A percentile compares a stretch with the other conserved stretches of the same genome.
Evolutionary conservation across 805 yeast species (phyloP).

Genomic region (Candida sphagnicola): DNA sequence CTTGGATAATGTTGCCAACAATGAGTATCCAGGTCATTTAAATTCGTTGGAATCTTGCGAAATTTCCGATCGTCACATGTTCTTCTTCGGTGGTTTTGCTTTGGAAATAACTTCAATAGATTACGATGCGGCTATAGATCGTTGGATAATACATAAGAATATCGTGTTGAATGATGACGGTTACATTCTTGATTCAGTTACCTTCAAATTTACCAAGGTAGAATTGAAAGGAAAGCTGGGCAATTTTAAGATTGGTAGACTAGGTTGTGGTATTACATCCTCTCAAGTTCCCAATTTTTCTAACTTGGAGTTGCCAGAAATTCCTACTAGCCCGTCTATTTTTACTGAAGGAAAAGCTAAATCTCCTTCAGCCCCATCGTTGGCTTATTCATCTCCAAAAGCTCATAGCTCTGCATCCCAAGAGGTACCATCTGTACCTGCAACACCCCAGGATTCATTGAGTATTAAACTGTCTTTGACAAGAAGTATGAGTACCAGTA

Average conservation of each 20-base stretch:
- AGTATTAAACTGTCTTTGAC: background rate
- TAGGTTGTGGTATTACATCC: conserved; percentile 30
- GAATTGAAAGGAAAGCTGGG: conserved; percentile 15
- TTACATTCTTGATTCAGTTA: conserved; percentile 54
- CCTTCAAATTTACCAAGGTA: conserved; percentile 47
- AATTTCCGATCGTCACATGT: conserved; percentile 53
- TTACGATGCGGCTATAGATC: conserved; percentile 18
- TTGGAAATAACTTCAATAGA: conserved; percentile 19
- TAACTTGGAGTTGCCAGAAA: background rate
- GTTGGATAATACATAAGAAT: conserved; percentile 39
- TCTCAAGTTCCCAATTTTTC: background rate
- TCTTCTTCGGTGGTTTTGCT: conserved; percentile 70
- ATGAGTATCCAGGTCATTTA: conserved; percentile 45
- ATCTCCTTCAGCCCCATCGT: background rate
- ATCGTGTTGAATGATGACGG: conserved; percentile 49
- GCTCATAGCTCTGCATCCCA: no score
- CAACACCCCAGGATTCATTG: no score
- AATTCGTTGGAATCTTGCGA: conserved; percentile 45
- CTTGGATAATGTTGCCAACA: conserved; percentile 17
- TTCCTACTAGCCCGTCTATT: background rate
- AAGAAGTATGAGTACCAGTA: background rate
- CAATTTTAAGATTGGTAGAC: conserved; percentile 19
- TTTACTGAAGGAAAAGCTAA: background rate
- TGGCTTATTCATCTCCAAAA: background rate
- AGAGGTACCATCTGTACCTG: no score